Evolutionary conservation across 192 early-diverging fungal genomes (phyloP).

Genomic region (Rhizophagus prolifer): DNA sequence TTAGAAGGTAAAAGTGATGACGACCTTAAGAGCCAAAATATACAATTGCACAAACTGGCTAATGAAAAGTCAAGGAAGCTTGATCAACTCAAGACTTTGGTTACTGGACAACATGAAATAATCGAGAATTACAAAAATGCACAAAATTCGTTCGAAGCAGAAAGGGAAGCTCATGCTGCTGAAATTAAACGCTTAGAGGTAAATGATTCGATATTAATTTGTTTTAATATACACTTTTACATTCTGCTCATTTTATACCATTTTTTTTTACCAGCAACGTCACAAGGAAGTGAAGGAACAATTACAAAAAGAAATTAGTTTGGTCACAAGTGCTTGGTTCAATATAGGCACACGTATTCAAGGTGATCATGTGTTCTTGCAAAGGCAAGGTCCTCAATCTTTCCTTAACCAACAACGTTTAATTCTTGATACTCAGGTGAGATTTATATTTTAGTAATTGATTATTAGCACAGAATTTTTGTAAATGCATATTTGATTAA

Average conservation of each 20-base stretch:
- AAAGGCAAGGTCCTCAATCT: conserved; percentile 37
- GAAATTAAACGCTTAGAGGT: background rate
- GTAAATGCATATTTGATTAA: background rate
- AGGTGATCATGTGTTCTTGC: conserved; percentile 50
- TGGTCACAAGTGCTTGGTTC: conserved; percentile 85
- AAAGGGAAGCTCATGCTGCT: conserved; percentile 3
- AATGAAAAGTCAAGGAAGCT: conserved; percentile 39
- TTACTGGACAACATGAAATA: conserved; percentile 37
- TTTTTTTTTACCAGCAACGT: conserved; percentile 53
- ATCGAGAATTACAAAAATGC: conserved; percentile 43
- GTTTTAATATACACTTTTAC: conserved; percentile 10
- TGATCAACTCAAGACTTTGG: conserved; percentile 40
- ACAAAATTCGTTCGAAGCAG: conserved; percentile 3
- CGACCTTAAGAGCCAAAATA: conserved; percentile 40
- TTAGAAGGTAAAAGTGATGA: conserved; percentile 38
- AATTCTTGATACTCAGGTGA: conserved; percentile 22
- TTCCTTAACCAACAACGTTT: conserved; percentile 45
- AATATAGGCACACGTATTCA: conserved; percentile 49
- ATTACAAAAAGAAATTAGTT: conserved; percentile 72
- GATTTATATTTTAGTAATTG: background rate
- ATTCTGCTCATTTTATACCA: conserved; percentile 35
- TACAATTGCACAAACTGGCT: conserved; percentile 29
- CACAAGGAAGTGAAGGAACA: conserved; percentile 70
- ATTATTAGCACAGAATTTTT: background rate
- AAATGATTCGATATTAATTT: background rate